These are phyloP conservation scores for Candida dajiaensis DNA, from an alignment of 805 yeast species.

Conservation along the genomic window DNA sequence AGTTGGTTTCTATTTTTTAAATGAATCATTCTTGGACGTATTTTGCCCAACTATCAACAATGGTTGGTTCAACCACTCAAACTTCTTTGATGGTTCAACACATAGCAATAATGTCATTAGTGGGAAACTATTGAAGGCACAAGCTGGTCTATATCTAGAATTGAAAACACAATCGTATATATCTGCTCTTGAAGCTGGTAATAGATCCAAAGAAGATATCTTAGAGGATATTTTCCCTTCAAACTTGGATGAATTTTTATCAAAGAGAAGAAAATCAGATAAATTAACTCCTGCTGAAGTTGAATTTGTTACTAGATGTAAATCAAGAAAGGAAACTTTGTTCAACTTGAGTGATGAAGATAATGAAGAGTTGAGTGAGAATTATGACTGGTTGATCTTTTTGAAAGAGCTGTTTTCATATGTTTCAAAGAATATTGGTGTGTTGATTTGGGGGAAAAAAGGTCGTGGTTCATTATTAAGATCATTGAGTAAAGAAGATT, in stretches of 20 bases:
- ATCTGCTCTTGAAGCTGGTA: slow-evolving; percentile 66
- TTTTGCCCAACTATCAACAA: slow-evolving; percentile 66
- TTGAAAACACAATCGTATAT: slow-evolving; percentile 94
- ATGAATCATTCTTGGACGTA: slow-evolving; percentile 78
- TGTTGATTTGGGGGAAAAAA: slow-evolving; percentile 63
- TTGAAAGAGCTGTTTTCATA: slow-evolving; percentile 75
- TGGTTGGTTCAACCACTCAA: slow-evolving; percentile 11
- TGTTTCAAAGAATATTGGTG: slow-evolving; percentile 66
- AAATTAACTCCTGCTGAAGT: slow-evolving; percentile 66
- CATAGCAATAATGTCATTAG: slow-evolving; percentile 5
- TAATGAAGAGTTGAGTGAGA: slow-evolving; percentile 52
- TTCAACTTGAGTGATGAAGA: slow-evolving; percentile 37
- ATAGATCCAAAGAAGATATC: slow-evolving; percentile 57
- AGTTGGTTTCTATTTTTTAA: slow-evolving; percentile 80
- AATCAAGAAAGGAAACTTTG: slow-evolving; percentile 60
- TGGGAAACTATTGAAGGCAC: slow-evolving; percentile 69
- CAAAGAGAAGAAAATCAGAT: slow-evolving; percentile 29
- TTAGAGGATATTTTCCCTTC: slow-evolving; percentile 72
- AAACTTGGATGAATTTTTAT: slow-evolving; percentile 40
- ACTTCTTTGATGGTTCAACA: slow-evolving; percentile 12
- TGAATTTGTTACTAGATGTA: slow-evolving; percentile 74
- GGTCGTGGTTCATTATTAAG: slow-evolving; percentile 25
- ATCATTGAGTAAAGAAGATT: neutral
- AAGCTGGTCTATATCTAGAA: slow-evolving; percentile 74
- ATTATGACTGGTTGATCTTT: slow-evolving; percentile 83